These are phyloP conservation scores for Jacaranda copaia DNA, from an alignment of 257 asterid genomes.

Conservation along the genomic window DNA sequence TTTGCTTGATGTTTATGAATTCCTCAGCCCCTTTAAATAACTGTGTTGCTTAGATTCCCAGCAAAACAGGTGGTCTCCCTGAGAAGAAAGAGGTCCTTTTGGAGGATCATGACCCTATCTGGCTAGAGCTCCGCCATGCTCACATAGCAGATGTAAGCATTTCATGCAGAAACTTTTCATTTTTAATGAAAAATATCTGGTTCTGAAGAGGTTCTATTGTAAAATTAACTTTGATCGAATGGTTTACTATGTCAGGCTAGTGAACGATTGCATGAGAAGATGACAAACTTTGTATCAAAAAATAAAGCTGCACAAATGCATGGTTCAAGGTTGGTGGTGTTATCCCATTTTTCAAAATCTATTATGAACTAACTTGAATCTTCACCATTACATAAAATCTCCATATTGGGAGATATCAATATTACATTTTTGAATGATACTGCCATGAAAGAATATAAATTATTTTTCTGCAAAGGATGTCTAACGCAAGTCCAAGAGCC, in stretches of 20 bases:
- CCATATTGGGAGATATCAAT: constrained; percentile 14
- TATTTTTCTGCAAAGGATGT: neutral
- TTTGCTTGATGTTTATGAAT: constrained; percentile 20
- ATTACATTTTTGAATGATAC: neutral
- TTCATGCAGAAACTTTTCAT: neutral
- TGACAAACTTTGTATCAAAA: constrained; percentile 33
- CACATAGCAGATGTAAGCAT: constrained; percentile 77
- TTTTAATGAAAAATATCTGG: constrained; percentile 20
- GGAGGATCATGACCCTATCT: constrained; percentile 81
- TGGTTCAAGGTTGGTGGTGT: constrained; percentile 62
- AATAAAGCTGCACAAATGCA: constrained; percentile 79
- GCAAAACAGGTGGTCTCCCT: constrained; percentile 62
- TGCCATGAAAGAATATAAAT: neutral
- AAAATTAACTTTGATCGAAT: constrained; percentile 36
- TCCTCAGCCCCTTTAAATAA: constrained; percentile 14
- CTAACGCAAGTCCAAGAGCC: neutral
- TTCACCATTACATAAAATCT: constrained; percentile 1
- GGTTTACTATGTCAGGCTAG: constrained; percentile 60
- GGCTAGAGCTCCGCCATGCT: constrained; percentile 81
- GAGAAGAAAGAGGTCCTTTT: constrained; percentile 78
- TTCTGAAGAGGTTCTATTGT: constrained; percentile 3
- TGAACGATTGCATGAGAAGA: constrained; percentile 69
- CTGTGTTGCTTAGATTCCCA: constrained; percentile 53
- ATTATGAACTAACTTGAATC: neutral
- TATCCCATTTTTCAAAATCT: neutral